These are phyloP conservation scores for Aspergillus olivimuriae DNA, from an alignment of 495 filamentous ascomycete genomes.

Conservation along the genomic window DNA sequence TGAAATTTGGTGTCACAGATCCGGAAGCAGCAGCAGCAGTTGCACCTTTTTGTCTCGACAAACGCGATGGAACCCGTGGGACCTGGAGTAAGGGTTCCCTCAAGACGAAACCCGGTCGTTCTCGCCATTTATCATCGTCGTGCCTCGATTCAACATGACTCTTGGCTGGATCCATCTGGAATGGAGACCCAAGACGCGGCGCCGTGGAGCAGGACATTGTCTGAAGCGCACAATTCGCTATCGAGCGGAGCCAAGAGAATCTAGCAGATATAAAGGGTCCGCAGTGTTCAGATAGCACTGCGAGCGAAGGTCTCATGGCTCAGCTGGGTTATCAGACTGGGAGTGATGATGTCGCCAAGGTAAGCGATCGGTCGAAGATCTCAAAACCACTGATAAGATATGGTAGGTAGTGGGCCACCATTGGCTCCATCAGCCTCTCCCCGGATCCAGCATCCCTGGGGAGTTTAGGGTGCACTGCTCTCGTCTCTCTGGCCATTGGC, in stretches of 20 bases:
- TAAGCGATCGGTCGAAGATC: neutral
- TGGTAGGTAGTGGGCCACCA: neutral
- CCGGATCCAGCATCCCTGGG: slow-evolving; percentile 1
- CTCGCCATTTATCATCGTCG: neutral
- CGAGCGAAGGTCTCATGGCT: no score
- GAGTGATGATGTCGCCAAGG: neutral
- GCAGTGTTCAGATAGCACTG: no score
- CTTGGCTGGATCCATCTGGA: neutral
- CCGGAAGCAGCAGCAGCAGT: no score
- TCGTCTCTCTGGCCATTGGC: neutral
- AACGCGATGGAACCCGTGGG: no score
- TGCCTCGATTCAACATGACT: neutral
- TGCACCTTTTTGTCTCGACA: no score
- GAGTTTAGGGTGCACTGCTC: neutral
- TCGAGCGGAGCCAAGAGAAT: neutral
- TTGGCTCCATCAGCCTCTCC: neutral
- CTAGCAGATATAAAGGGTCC: neutral
- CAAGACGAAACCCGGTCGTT: neutral
- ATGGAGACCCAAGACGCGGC: neutral
- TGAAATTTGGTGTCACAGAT: no score
- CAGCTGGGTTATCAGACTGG: neutral
- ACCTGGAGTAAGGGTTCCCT: no score
- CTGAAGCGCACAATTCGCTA: neutral
- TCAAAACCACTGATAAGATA: neutral
- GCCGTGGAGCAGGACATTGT: neutral